A percentile compares a stretch with the other conserved stretches of the same genome.
phyloP scores from a whole-genome alignment of 768 basidiomycete genomes.

The Lactarius indigo region DNA sequence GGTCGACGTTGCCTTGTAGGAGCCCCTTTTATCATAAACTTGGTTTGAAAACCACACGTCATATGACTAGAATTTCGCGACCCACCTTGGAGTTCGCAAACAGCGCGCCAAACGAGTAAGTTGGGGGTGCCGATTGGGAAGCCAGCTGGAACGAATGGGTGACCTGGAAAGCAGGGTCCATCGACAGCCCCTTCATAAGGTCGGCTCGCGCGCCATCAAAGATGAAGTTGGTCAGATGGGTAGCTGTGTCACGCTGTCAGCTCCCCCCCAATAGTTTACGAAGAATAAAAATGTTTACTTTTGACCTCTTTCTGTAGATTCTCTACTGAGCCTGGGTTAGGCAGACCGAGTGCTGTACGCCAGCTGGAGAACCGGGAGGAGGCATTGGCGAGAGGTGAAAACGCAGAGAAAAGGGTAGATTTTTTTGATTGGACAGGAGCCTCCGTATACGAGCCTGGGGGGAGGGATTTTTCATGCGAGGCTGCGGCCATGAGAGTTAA shows the following conservation, averaged over 20 bases:
- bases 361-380: conserved; percentile 76
- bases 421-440: conserved; percentile 14
- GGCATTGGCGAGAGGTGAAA: conserved; percentile 57
- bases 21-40: conserved; percentile 56
- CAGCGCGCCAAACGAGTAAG: conserved; percentile 93
- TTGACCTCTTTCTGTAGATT: conserved; percentile 92
- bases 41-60: conserved; percentile 1
- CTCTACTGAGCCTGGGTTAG: conserved; percentile 92
- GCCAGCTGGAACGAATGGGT: conserved; percentile 94
- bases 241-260: conserved; percentile 47
- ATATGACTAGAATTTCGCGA: conserved; percentile 26
- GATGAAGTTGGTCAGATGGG: conserved; percentile 88
- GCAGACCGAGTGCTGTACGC: conserved; percentile 76
- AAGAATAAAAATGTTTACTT: conserved; percentile 44
- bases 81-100: conserved; percentile 79
- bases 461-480: conserved; percentile 14
- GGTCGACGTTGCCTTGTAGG: conserved; percentile 91
- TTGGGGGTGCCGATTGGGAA: conserved; percentile 76
- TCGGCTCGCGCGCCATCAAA: conserved; percentile 98
- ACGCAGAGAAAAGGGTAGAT: conserved; percentile 4
- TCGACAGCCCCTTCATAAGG: conserved; percentile 87
- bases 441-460: conserved; percentile 3
- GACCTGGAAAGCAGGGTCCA: conserved; percentile 96
- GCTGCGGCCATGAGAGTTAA: conserved; percentile 16
- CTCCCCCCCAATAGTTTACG: conserved; percentile 1